Evolutionary conservation across 2,329 filamentous ascomycete species (phyloP).

Genomic region (Pseudodiploospora longispora): DNA sequence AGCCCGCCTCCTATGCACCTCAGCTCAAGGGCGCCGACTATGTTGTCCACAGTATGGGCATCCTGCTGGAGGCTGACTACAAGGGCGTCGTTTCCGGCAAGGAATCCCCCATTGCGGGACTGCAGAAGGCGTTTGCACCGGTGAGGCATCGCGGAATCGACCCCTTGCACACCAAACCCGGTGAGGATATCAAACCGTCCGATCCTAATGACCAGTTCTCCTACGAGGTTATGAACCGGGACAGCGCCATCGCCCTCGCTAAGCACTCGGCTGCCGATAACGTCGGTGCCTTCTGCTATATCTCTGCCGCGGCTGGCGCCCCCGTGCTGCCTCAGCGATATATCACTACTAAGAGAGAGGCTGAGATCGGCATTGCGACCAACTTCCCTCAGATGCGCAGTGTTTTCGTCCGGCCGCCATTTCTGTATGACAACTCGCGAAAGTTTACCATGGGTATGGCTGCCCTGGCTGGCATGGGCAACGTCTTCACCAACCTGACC

Average conservation of each 20-base stretch:
- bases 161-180: slow-evolving; percentile 55
- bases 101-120: slow-evolving; percentile 71
- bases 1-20: slow-evolving; percentile 68
- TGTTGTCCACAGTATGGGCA: slow-evolving; percentile 92
- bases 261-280: slow-evolving; percentile 60
- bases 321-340: slow-evolving; percentile 80
- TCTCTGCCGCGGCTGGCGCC: slow-evolving; percentile 80
- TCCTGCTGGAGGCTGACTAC: slow-evolving; percentile 95
- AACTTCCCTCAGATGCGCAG: slow-evolving; percentile 68
- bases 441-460: slow-evolving; percentile 80
- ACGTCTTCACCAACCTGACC: slow-evolving; percentile 67
- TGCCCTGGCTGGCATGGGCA: slow-evolving; percentile 63
- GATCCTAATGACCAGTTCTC: slow-evolving; percentile 72
- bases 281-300: slow-evolving; percentile 69
- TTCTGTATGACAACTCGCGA: slow-evolving; percentile 81
- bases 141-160: slow-evolving; percentile 58
- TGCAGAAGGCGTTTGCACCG: slow-evolving; percentile 69
- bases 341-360: slow-evolving; percentile 84
- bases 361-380: slow-evolving; percentile 66
- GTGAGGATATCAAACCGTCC: slow-evolving; percentile 54
- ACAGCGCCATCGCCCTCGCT: slow-evolving; percentile 76
- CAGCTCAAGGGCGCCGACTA: slow-evolving; percentile 71
- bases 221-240: slow-evolving; percentile 96
- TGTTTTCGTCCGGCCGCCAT: slow-evolving; percentile 76
- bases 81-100: slow-evolving; percentile 81